Conservation (phyloP, 192 early-diverging fungal species). For the Coemansia sp. region DNA sequence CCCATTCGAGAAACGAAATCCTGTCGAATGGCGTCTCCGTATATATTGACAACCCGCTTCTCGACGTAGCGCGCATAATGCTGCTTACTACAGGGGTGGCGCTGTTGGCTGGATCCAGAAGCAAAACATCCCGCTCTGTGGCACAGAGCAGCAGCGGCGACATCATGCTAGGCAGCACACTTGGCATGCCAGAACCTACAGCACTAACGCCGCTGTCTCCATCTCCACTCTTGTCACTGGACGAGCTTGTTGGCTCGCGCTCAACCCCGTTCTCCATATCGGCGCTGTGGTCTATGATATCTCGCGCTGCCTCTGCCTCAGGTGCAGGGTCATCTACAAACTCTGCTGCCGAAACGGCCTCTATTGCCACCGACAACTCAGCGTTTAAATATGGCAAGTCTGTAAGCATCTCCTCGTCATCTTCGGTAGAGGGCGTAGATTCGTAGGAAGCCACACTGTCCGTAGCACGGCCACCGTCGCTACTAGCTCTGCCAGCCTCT, state of each 20-base stretch:
- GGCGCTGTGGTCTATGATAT: constrained; percentile 6
- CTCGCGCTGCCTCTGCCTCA: background rate
- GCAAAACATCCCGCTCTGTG: constrained; percentile 27
- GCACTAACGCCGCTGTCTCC: background rate
- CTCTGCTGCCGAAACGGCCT: background rate
- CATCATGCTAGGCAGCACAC: background rate
- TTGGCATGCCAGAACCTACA: background rate
- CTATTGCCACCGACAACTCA: background rate
- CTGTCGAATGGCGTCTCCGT: constrained; percentile 32
- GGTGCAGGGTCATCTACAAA: background rate
- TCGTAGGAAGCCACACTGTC: background rate
- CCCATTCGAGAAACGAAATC: constrained; percentile 45
- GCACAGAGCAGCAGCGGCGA: constrained; percentile 36
- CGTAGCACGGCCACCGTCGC: background rate
- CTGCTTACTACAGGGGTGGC: constrained; percentile 24
- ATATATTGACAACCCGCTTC: constrained; percentile 8
- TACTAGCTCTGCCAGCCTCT: background rate
- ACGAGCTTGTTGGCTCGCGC: constrained; percentile 12
- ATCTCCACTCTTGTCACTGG: background rate
- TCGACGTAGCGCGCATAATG: constrained; percentile 15
- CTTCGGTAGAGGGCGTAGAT: background rate
- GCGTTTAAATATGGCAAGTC: background rate
- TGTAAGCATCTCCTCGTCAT: background rate
- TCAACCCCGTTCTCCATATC: constrained; percentile 37
- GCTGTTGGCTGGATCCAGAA: constrained; percentile 23